Base-by-base conservation (phyloP, 805 yeast genomes). In the Priceomyces melissophilus region DNA sequence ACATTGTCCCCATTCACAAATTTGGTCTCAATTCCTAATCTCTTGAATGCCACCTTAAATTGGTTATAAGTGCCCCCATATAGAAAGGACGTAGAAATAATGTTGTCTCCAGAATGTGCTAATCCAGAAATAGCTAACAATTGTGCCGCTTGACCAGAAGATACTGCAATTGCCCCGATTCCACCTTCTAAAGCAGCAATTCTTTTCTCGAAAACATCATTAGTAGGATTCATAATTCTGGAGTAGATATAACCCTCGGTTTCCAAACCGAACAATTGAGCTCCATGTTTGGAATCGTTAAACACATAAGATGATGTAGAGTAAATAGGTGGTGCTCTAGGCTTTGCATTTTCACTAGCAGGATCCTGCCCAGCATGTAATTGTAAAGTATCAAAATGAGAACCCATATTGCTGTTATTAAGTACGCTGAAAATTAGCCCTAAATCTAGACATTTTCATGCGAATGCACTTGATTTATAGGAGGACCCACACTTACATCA, bases 81-180 rank as follows among this genome's bases (percentile, higher is more conserved):
- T 47, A 91, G 72, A 71, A 61, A 87, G 5, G 95, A 78, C 16
- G 96, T 83, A 25, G 96, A 82, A 41, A 91, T 79, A 51, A 91
- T 78, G 69, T 93, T 93, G 60, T 88, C 96, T 54, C 98, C 98
- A 41, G 79, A 63, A 52, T 84, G 88, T 30, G 96, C 95, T 52
- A 89, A 74, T 42, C 87, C 87, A 28, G 86, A 75, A 60, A 89
- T 72, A 14, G 96, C 95, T 44, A 85, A 60, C 50, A 88, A 79
- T 63, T 90, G 96, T 20, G 98, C 97, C 40, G 97, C 91, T 69
- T 90, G 96, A 47, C 99, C 99, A n/a, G 97, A 89, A 15, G 95
- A 65, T 17, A 84, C 83, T 5, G 96, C 95, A 41, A 91, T 67
- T 3, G 96, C 98, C 44, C 85, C 95, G 38, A 81, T 82, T 58